Evolutionary conservation across 2,329 filamentous ascomycete genomes (phyloP).

Genomic region (Nothophoma quercina): DNA sequence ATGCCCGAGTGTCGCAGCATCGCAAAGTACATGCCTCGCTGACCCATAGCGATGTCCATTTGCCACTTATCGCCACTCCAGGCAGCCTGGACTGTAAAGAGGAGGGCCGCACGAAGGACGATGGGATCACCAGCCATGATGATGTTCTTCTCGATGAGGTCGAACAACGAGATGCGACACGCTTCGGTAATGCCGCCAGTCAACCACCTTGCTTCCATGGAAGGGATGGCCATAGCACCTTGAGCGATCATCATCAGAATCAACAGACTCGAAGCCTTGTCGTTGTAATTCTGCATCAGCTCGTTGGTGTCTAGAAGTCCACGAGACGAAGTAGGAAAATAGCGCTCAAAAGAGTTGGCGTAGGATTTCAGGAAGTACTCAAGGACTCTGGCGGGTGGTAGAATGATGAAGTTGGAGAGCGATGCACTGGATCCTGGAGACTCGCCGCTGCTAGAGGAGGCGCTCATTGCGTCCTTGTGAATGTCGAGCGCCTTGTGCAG

Average conservation of each 20-base stretch:
- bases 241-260: constrained; percentile 77
- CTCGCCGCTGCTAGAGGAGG: constrained; percentile 52
- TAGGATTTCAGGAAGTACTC: constrained; percentile 73
- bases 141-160: constrained; percentile 75
- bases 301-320: constrained; percentile 71
- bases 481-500: constrained; percentile 75
- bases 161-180: constrained; percentile 75
- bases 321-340: constrained; percentile 68
- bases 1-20: constrained; percentile 76
- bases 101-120: constrained; percentile 69
- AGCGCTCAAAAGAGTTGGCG: constrained; percentile 70
- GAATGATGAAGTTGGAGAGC: constrained; percentile 68
- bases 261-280: constrained; percentile 70
- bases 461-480: constrained; percentile 61
- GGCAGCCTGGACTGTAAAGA: constrained; percentile 72
- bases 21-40: constrained; percentile 75
- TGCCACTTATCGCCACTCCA: constrained; percentile 82
- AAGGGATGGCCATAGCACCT: constrained; percentile 71
- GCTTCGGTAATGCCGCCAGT: constrained; percentile 73
- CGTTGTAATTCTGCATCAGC: constrained; percentile 67
- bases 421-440: constrained; percentile 57
- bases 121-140: constrained; percentile 71
- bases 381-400: constrained; percentile 71
- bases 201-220: constrained; percentile 69
- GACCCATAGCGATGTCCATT: constrained; percentile 79